Evolutionary conservation across 2,329 filamentous ascomycete genomes (phyloP).

Genomic region (Paecilomyces niveus): DNA sequence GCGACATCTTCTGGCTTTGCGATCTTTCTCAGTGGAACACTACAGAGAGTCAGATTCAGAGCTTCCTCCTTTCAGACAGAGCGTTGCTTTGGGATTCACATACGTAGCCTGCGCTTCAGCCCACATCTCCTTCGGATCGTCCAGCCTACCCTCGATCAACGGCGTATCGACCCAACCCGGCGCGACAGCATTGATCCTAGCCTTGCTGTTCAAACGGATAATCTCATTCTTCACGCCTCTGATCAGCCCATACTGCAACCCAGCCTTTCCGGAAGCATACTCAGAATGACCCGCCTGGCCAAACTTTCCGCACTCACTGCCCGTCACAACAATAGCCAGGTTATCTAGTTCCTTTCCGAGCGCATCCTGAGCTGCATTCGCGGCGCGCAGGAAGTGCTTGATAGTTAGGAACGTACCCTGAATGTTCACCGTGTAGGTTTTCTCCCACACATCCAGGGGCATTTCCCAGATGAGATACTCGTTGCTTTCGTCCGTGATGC

Average conservation of each 20-base stretch:
- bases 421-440: constrained; percentile 44
- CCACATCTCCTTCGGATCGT: constrained; percentile 45
- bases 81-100: not conserved
- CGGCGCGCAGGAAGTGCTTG: constrained; percentile 47
- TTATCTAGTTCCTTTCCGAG: constrained; percentile 39
- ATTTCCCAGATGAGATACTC: constrained; percentile 48
- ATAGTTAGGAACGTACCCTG: constrained; percentile 49
- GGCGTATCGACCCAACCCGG: constrained; percentile 44
- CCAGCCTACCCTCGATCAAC: constrained; percentile 42
- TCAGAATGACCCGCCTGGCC: constrained; percentile 45
- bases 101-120: constrained; percentile 43
- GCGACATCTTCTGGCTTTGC: constrained; percentile 45
- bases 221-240: constrained; percentile 50
- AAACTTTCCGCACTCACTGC: constrained; percentile 47
- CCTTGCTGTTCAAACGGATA: constrained; percentile 43
- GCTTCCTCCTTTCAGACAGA: not conserved
- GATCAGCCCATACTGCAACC: constrained; percentile 47
- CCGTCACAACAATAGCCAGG: constrained; percentile 47
- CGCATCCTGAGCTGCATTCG: constrained; percentile 32
- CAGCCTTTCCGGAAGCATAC: constrained; percentile 46
- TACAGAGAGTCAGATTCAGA: constrained; percentile 1
- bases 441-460: constrained; percentile 45
- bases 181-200: constrained; percentile 47
- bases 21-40: constrained; percentile 40
- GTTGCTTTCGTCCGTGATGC: constrained; percentile 44